Evolutionary conservation across 2,329 filamentous ascomycete species (phyloP).

Genomic region (Lomentospora prolificans): DNA sequence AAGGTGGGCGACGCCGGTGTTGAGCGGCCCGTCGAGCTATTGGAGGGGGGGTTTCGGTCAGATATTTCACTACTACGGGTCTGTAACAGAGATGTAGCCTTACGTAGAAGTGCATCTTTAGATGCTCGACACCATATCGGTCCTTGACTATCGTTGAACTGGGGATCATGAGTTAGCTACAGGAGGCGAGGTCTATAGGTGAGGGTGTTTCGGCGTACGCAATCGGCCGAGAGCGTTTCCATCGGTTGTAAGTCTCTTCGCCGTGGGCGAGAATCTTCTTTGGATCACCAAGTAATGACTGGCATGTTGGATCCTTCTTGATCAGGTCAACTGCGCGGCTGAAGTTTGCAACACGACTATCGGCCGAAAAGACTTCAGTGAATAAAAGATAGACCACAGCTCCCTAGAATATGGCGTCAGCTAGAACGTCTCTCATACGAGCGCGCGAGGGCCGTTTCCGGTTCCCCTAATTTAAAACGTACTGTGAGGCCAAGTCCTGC

Average conservation of each 20-base stretch:
- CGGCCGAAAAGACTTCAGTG: constrained; percentile 71
- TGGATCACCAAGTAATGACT: constrained; percentile 62
- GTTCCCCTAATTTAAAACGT: constrained; percentile 18
- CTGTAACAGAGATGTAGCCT: constrained; percentile 17
- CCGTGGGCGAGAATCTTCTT: constrained; percentile 73
- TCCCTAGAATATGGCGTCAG: constrained; percentile 36
- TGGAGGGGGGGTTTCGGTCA: background rate
- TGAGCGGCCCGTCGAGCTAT: constrained; percentile 67
- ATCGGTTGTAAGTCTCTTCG: constrained; percentile 71
- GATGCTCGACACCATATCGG: constrained; percentile 40
- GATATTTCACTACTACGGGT: background rate
- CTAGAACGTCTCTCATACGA: constrained; percentile 7
- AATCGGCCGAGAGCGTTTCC: constrained; percentile 58
- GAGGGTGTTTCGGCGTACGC: constrained; percentile 29
- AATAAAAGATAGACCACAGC: constrained; percentile 73
- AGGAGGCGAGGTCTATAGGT: background rate
- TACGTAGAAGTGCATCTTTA: constrained; percentile 79
- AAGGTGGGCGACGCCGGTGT: constrained; percentile 62
- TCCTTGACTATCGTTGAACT: constrained; percentile 12
- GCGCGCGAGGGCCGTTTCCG: background rate
- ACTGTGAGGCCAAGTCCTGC: constrained; percentile 70
- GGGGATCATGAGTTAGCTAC: background rate
- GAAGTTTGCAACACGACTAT: constrained; percentile 81
- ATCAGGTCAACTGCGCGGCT: constrained; percentile 77
- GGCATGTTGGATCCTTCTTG: constrained; percentile 60